phyloP scores from a whole-genome alignment of 306 rosid species.

The Acacia crassicarpa region DNA sequence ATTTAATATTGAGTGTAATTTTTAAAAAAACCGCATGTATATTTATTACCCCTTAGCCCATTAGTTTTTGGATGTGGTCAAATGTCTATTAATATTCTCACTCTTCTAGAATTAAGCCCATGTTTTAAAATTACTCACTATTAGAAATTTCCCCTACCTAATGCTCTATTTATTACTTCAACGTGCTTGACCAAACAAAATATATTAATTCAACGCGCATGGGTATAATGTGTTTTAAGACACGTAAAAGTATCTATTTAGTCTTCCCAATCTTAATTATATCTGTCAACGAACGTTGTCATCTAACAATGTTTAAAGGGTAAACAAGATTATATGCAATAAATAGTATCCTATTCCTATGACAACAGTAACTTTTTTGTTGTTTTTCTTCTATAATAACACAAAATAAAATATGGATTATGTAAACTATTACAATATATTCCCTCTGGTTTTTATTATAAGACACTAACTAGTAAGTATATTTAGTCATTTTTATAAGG shows the following conservation, averaged over 20 bases:
- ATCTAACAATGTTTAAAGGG: neutral
- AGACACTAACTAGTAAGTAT: too few species aligned
- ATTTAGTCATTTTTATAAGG: too few species aligned
- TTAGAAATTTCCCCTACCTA: neutral
- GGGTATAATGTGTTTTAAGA: neutral
- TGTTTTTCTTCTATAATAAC: neutral
- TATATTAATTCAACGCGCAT: neutral
- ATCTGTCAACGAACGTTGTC: neutral
- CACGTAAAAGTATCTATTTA: neutral
- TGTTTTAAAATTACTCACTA: neutral
- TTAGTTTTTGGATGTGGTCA: neutral
- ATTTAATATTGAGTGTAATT: too few species aligned
- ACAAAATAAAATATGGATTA: too few species aligned
- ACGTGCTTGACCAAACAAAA: neutral
- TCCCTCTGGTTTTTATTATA: too few species aligned
- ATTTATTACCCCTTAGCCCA: too few species aligned
- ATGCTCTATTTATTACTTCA: neutral
- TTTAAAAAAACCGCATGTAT: too few species aligned
- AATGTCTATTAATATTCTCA: neutral
- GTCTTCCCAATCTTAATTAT: neutral
- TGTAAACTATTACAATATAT: too few species aligned
- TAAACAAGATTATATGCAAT: neutral
- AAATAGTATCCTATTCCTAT: neutral
- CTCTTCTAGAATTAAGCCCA: neutral
- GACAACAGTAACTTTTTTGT: neutral